Evolutionary conservation across 768 basidiomycete genomes (phyloP), one percentile per base, ranked within the genome.

Genomic region (Phylloporus scabripes): DNA sequence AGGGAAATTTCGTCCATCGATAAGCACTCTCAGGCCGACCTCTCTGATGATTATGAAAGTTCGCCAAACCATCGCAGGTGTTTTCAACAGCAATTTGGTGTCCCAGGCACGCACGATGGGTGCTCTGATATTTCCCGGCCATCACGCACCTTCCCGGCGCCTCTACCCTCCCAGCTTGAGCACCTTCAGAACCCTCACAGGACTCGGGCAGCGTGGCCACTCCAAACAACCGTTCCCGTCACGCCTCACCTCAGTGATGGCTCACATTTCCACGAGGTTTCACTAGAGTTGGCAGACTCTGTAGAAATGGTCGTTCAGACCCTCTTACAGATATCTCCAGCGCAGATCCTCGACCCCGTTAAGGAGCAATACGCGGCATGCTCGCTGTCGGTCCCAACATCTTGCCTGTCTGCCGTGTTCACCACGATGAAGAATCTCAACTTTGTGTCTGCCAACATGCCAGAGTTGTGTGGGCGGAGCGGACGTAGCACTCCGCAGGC

Each of bases 331-430:
- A 75, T 96, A 54, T 89, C 89, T 0, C 92, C 93, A 4, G 81
- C 87, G 0, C 94, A 97, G 66, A 72, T 96, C 17, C 77, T 96
- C 40, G 92, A 96, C 63, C 82, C 88, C n/a, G 84, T 87, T 2
- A 94, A 89, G 66, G 93, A 97, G 61, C 92, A 93, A 63, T 87
- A 92, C 61, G 87, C 92, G 1, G 86, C 90, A 21, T 95, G 90
- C 65, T 80, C 92, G 2, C 68, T 97, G 21, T 83, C 89, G 32
- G 80, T 96, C 38, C 94, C 93, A 9, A 88, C 88, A 0, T 80
- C 92, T 6, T 90, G 86, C 55, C 77, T 97, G 68, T 87, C 89
- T 15, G 89, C 91, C 33, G 76, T 97, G 65, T 80, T 96, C 64
- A 90, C 89, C 15, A 79, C 85, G 33, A 91, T 96, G 89, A 92